Evolutionary conservation across 495 filamentous ascomycete species (phyloP).

Genomic region (Cryomyces minteri): DNA sequence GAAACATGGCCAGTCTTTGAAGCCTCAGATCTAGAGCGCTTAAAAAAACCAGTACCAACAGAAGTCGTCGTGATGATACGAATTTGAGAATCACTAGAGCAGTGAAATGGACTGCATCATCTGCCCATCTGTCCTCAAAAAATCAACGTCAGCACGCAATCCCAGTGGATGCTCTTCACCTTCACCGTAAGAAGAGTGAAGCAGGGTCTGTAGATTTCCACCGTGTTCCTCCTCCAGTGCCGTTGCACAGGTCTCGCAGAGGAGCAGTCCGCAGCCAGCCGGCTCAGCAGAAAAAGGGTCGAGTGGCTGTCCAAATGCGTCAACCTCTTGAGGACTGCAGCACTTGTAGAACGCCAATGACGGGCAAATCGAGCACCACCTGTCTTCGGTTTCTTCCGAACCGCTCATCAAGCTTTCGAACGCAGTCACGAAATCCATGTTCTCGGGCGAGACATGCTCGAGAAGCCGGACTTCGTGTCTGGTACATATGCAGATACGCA

Average conservation of each 20-base stretch:
- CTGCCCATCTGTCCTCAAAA: conserved; percentile 11
- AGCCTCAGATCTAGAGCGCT: too few relatives aligned
- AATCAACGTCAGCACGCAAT: conserved; percentile 22
- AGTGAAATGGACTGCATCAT: background rate
- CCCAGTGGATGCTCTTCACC: conserved; percentile 9
- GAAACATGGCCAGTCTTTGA: too few relatives aligned
- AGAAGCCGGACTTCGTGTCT: conserved; percentile 12
- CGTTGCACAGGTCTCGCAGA: conserved; percentile 22
- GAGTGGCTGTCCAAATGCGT: conserved; percentile 3
- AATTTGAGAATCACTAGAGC: too few relatives aligned
- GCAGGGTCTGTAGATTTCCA: conserved; percentile 12
- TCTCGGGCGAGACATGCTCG: conserved; percentile 5
- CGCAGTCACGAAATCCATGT: conserved; percentile 13
- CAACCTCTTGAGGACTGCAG: conserved; percentile 5
- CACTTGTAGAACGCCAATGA: conserved; percentile 22
- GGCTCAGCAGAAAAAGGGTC: conserved; percentile 1
- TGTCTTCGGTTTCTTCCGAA: background rate
- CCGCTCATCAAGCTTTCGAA: conserved; percentile 9
- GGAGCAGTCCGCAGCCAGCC: conserved; percentile 22
- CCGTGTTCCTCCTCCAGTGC: conserved; percentile 7
- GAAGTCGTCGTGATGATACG: too few relatives aligned
- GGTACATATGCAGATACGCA: conserved; percentile 17
- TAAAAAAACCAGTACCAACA: too few relatives aligned
- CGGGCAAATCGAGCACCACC: conserved; percentile 26
- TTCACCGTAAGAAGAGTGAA: too few relatives aligned